A percentile compares a stretch with the other conserved stretches of the same genome.
Evolutionary conservation across 257 asterid genomes (phyloP).

Genomic region (Solanum sejunctum): DNA sequence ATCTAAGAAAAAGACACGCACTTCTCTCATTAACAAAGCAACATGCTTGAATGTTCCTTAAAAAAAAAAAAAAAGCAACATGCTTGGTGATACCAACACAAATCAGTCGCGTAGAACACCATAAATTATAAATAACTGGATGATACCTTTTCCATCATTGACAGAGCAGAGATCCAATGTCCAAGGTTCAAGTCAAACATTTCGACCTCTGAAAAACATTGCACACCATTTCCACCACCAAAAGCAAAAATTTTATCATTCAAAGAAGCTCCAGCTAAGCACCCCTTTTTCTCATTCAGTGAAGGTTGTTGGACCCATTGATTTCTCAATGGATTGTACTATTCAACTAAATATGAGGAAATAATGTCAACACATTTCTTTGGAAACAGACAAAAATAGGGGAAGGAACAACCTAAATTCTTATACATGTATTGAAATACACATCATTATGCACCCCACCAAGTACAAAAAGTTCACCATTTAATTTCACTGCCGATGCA

Average conservation of each 20-base stretch:
- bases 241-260: slow-evolving; percentile 33
- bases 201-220: slow-evolving; percentile 59
- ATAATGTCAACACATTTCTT: background rate
- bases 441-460: slow-evolving; percentile 37
- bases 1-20: background rate
- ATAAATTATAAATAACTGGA: background rate
- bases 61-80: background rate
- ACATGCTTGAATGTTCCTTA: too few species aligned
- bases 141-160: slow-evolving; percentile 60
- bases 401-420: background rate
- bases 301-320: slow-evolving; percentile 44
- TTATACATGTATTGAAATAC: slow-evolving; percentile 53
- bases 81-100: background rate
- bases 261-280: slow-evolving; percentile 41
- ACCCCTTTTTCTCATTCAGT: slow-evolving; percentile 33
- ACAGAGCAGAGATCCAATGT: slow-evolving; percentile 36
- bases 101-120: background rate
- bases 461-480: slow-evolving; percentile 38
- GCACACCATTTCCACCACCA: slow-evolving; percentile 61
- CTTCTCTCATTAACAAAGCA: background rate
- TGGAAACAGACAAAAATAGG: background rate
- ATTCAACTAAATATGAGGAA: slow-evolving; percentile 44
- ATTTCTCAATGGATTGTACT: slow-evolving; percentile 35
- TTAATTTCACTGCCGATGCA: slow-evolving; percentile 36
- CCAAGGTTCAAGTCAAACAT: slow-evolving; percentile 35